Percentiles rank a stretch among this genome's conserved stretches.
Conservation (phyloP, 495 filamentous ascomycete species). For the Penicillium bialowiezense region DNA sequence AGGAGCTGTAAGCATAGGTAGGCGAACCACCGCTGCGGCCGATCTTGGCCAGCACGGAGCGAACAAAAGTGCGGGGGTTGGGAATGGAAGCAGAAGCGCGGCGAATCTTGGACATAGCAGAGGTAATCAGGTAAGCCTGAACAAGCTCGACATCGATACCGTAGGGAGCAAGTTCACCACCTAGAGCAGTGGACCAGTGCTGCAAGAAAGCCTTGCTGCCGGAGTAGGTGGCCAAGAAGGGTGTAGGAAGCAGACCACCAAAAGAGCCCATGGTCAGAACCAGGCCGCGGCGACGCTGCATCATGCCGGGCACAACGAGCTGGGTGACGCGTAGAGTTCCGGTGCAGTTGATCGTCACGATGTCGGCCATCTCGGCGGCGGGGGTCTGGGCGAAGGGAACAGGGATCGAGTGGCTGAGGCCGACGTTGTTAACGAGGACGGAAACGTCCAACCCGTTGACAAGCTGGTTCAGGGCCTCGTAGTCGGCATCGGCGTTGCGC, state of each 20-base stretch:
- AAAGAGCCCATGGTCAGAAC: conserved; percentile 98
- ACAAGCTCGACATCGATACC: conserved; percentile 84
- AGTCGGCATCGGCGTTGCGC: conserved; percentile 70
- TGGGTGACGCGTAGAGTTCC: conserved; percentile 85
- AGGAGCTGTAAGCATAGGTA: conserved; percentile 73
- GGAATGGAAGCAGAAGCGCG: conserved; percentile 73
- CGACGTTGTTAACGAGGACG: conserved; percentile 96
- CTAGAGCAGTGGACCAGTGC: conserved; percentile 88
- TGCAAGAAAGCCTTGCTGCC: conserved; percentile 98
- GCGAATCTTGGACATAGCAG: conserved; percentile 94
- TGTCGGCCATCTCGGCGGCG: conserved; percentile 75
- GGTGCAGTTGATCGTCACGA: conserved; percentile 90
- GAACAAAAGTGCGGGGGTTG: conserved; percentile 77
- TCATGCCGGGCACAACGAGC: conserved; percentile 81
- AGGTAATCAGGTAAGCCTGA: conserved; percentile 86
- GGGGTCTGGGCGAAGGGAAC: conserved; percentile 81
- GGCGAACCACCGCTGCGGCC: conserved; percentile 74
- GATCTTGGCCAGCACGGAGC: conserved; percentile 73
- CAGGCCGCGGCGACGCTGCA: conserved; percentile 74
- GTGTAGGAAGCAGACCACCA: conserved; percentile 85
- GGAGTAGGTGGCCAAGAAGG: conserved; percentile 92
- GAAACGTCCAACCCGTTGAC: conserved; percentile 74
- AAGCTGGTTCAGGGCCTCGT: conserved; percentile 63
- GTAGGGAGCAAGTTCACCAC: conserved; percentile 73
- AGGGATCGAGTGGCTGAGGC: conserved; percentile 87